Conservation (phyloP, 2,329 filamentous ascomycete genomes). For the Scleromitrula shiraiana region DNA sequence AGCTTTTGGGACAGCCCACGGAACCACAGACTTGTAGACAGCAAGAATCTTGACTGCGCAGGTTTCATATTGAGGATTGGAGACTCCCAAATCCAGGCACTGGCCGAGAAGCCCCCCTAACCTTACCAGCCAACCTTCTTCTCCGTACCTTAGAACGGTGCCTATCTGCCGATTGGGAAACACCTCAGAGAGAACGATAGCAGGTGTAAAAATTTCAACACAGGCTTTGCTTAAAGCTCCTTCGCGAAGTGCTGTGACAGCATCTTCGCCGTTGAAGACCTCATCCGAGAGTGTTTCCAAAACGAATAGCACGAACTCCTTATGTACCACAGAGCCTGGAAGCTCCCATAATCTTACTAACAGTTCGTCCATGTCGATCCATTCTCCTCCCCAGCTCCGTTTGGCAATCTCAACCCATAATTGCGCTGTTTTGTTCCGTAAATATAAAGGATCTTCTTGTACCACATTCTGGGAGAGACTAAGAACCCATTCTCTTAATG, state of each 20-base stretch:
- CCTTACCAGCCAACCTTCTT: conserved; percentile 81
- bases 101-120: conserved; percentile 66
- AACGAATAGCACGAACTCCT: conserved; percentile 80
- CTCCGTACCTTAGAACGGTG: conserved; percentile 63
- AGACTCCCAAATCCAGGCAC: conserved; percentile 59
- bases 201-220: conserved; percentile 88
- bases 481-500: conserved; percentile 69
- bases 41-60: conserved; percentile 72
- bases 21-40: conserved; percentile 69
- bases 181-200: conserved; percentile 62
- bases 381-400: conserved; percentile 83
- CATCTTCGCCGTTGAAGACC: conserved; percentile 84
- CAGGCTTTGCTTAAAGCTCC: conserved; percentile 79
- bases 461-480: conserved; percentile 66
- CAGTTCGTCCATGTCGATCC: conserved; percentile 88
- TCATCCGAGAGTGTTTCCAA: conserved; percentile 92
- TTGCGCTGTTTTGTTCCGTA: conserved; percentile 89
- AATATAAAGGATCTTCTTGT: conserved; percentile 67
- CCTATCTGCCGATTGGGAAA: conserved; percentile 61
- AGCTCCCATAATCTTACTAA: conserved; percentile 77
- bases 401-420: conserved; percentile 95
- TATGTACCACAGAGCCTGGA: conserved; percentile 53
- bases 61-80: conserved; percentile 57
- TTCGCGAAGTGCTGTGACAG: conserved; percentile 74
- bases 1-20: conserved; percentile 82